Conservation (phyloP, 768 basidiomycete genomes). For the Tricholomella constricta region DNA sequence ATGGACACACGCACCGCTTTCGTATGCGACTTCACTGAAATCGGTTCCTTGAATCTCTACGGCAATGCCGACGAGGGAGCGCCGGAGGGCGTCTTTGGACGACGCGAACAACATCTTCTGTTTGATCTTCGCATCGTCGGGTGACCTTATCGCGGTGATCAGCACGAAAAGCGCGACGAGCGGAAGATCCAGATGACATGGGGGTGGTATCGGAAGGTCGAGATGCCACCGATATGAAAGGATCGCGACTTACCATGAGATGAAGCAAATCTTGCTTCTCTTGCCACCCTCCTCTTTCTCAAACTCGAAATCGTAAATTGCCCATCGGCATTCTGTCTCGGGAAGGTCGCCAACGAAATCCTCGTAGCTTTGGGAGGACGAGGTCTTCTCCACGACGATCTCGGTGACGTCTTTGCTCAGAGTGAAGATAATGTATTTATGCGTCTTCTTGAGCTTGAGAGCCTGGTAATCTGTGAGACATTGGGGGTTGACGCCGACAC, state of each 20-base stretch:
- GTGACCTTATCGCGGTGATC: conserved; percentile 63
- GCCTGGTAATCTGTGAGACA: conserved; percentile 66
- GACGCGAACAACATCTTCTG: conserved; percentile 93
- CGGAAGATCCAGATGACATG: neutral
- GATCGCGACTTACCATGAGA: conserved; percentile 71
- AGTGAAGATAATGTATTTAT: conserved; percentile 83
- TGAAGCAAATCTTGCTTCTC: conserved; percentile 85
- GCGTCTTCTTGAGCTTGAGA: conserved; percentile 75
- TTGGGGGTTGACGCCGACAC: conserved; percentile 56
- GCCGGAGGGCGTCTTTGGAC: conserved; percentile 80
- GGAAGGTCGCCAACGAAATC: conserved; percentile 77
- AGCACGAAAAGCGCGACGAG: conserved; percentile 16
- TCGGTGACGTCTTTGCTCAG: conserved; percentile 64
- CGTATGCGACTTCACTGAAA: conserved; percentile 66
- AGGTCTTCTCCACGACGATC: conserved; percentile 76
- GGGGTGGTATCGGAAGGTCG: neutral
- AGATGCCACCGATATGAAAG: neutral
- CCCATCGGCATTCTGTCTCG: conserved; percentile 77
- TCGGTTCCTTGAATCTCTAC: conserved; percentile 89
- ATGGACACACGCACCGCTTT: conserved; percentile 54
- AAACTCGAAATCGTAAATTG: conserved; percentile 91
- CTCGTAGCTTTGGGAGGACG: conserved; percentile 57
- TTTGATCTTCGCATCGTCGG: conserved; percentile 83
- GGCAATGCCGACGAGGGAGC: conserved; percentile 71
- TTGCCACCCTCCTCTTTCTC: conserved; percentile 71